Base-by-base conservation (phyloP, 768 basidiomycete species). In the Termitomyces bulborhizus region DNA sequence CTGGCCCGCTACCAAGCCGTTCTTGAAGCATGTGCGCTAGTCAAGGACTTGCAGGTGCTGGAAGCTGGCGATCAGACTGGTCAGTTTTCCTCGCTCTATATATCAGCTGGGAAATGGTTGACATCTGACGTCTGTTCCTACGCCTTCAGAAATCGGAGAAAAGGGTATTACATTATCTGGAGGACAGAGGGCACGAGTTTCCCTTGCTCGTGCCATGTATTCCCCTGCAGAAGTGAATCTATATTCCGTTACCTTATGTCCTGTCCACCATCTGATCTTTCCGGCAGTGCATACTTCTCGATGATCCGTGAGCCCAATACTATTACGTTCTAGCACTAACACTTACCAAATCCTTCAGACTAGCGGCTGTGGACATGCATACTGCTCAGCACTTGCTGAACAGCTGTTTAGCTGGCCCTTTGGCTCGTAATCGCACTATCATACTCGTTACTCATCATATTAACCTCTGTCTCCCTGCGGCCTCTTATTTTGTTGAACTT, bases 381-480 rank as follows among this genome's bases (percentile, higher is more conserved):
- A 89, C 88, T 0, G 86, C 88, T 6, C 77, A 79, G 43, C 84
- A 87, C 61, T 68, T 95, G 18, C 82, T 88, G 53, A 69, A 73
- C 13, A 71, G 80, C 36, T 90, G 88, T 58, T 69, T 93, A 15
- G 72, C 72, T 8, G 85, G 91, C 7, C 68, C 75, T 1, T 73
- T 93, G 15, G 80, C 85, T 57, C 69, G 70, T 15, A 78, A 75
- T 49, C 76, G 91, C 15, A 93, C 91, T 0, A 78, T 93, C 59
- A 77, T 93, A 55, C 77, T 95, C 16, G 89, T 93, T 51, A 93
- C 91, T 0, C 92, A 95, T 65, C 88, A 92, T 63, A 81, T 90
- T 54, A 77, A 75, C 34, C 75, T 93, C 6, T 89, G 88, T 62
- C 73, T 89, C 0, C 85, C 88, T 0, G 71, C 77, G 16, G 83